A percentile compares a stretch with the other conserved stretches of the same genome.
Evolutionary conservation across 2,329 filamentous ascomycete genomes (phyloP).

Genomic region (Blastomyces gilchristii): DNA sequence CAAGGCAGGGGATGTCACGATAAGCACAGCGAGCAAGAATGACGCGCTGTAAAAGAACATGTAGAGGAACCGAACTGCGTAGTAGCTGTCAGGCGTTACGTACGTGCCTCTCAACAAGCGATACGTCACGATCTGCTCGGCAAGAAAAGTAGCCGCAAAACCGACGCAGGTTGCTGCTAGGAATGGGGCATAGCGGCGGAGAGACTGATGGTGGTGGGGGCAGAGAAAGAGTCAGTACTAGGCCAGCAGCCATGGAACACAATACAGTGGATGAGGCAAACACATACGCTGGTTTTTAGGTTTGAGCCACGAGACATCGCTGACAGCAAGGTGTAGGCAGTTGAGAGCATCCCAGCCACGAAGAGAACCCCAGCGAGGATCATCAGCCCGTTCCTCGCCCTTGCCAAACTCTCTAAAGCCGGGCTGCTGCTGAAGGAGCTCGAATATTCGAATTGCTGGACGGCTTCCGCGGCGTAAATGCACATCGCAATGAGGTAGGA

Average conservation of each 20-base stretch:
- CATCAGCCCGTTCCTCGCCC: not conserved
- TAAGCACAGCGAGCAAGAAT: not conserved
- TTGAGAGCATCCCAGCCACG: not conserved
- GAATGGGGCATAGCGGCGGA: not conserved
- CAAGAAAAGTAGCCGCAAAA: not conserved
- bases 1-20: not conserved
- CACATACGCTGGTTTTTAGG: conserved; percentile 1
- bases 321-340: not conserved
- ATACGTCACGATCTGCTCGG: not conserved
- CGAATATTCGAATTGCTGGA: not conserved
- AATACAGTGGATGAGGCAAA: not conserved
- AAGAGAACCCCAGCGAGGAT: not conserved
- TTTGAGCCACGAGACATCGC: not conserved
- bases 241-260: not conserved
- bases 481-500: not conserved
- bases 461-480: not conserved
- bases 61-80: not conserved
- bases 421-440: not conserved
- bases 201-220: not conserved
- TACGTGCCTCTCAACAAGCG: not conserved
- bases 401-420: not conserved
- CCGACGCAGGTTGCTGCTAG: not conserved
- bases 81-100: not conserved
- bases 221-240: not conserved
- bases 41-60: not conserved